Percentiles rank a stretch among this genome's conserved stretches.
phyloP scores from a whole-genome alignment of 2,329 filamentous ascomycete genomes.

The Penicillium sp. region DNA sequence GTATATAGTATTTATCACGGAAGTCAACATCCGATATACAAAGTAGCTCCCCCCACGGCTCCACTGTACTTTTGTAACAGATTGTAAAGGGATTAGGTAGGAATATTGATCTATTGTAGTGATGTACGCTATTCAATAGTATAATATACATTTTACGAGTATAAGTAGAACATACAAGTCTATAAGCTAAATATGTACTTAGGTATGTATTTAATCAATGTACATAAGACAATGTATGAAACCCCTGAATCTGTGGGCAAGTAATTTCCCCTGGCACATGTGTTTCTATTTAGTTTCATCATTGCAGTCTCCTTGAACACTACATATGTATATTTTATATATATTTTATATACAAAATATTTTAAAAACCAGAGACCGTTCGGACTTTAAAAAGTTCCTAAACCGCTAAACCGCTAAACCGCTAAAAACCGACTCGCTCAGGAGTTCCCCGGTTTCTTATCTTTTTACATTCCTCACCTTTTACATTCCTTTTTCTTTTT shows the following conservation, averaged over 20 bases:
- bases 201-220: background rate
- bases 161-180: too few species aligned
- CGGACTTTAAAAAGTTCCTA: background rate
- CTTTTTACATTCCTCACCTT: background rate
- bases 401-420: background rate
- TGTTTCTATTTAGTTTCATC: background rate
- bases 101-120: too few species aligned
- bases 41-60: background rate
- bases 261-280: background rate
- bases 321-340: too few species aligned
- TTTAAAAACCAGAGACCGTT: background rate
- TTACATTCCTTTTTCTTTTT: background rate
- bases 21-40: background rate
- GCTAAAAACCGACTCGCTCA: background rate
- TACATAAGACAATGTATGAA: background rate
- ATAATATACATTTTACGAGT: too few species aligned
- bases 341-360: background rate
- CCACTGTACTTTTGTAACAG: background rate
- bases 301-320: background rate
- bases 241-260: background rate
- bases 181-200: too few species aligned
- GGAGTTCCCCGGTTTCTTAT: background rate
- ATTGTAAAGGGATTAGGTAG: background rate
- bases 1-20: background rate
- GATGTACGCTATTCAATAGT: too few species aligned